phyloP scores from a whole-genome alignment of 1,139 yeast species.

The Zhuliangozyma blackwelliae region DNA sequence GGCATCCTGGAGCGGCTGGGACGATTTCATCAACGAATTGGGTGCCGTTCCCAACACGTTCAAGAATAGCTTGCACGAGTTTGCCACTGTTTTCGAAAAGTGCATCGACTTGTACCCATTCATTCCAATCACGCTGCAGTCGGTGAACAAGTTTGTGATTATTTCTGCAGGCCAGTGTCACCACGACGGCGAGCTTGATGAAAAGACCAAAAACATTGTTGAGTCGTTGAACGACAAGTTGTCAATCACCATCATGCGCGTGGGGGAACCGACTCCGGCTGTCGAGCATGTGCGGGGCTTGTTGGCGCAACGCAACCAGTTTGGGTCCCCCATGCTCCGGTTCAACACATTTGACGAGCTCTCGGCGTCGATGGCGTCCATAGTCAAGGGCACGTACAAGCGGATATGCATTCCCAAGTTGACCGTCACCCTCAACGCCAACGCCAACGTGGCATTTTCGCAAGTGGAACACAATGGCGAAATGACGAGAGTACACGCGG shows the following conservation, averaged over 20 bases:
- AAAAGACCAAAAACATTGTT: too few relatives aligned
- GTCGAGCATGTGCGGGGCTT: constrained; percentile 15
- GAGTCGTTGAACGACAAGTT: constrained; percentile 13
- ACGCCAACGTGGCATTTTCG: constrained; percentile 2
- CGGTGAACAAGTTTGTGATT: constrained; percentile 25
- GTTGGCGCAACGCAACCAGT: constrained; percentile 10
- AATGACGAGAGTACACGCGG: constrained; percentile 6
- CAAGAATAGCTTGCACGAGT: constrained; percentile 20
- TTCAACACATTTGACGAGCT: constrained; percentile 18
- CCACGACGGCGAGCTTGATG: constrained; percentile 4
- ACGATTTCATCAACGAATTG: constrained; percentile 39
- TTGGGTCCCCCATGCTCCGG: constrained; percentile 18
- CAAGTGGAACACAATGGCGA: constrained; percentile 24
- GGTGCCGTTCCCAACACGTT: constrained; percentile 26
- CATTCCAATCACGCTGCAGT: constrained; percentile 16
- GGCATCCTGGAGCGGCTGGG: constrained; percentile 58
- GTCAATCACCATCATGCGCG: constrained; percentile 23
- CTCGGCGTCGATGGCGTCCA: constrained; percentile 1
- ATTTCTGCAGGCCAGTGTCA: constrained; percentile 13
- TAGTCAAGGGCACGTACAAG: constrained; percentile 3
- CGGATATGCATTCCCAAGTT: constrained; percentile 9
- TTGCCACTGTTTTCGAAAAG: constrained; percentile 24
- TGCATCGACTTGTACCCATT: constrained; percentile 29
- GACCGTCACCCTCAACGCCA: constrained; percentile 4
- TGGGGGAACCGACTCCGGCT: constrained; percentile 21